phyloP scores from a whole-genome alignment of 2,329 filamentous ascomycete species.

The Penicillium sp. region DNA sequence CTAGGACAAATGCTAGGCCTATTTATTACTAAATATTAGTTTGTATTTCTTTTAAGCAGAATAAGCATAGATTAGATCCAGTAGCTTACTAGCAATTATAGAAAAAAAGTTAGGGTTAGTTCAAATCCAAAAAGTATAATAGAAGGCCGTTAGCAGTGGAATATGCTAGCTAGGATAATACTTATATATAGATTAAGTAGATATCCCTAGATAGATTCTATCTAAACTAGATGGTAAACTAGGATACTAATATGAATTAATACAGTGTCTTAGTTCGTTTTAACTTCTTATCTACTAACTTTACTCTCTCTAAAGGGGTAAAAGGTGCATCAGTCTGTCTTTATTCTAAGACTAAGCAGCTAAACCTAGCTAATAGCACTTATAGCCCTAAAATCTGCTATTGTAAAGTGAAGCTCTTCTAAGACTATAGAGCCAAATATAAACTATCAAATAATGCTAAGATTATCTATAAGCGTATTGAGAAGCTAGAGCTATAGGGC shows the following conservation, averaged over 20 bases:
- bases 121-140: constrained; percentile 84
- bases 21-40: constrained; percentile 80
- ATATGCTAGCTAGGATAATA: constrained; percentile 66
- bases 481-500: constrained; percentile 69
- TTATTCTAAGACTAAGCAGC: constrained; percentile 76
- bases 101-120: constrained; percentile 89
- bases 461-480: constrained; percentile 89
- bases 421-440: constrained; percentile 86
- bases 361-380: constrained; percentile 38
- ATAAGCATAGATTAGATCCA: constrained; percentile 78
- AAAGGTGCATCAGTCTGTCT: constrained; percentile 90
- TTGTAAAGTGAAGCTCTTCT: constrained; percentile 91
- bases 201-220: constrained; percentile 89
- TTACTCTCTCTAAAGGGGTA: constrained; percentile 93
- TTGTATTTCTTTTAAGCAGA: constrained; percentile 88
- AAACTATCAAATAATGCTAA: constrained; percentile 89
- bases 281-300: constrained; percentile 96
- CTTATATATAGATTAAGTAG: constrained; percentile 64
- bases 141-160: constrained; percentile 85
- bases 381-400: constrained; percentile 68
- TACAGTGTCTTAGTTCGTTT: constrained; percentile 87
- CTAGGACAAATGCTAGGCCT: constrained; percentile 55
- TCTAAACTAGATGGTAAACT: constrained; percentile 74
- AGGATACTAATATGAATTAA: constrained; percentile 61
- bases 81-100: constrained; percentile 78